These are phyloP conservation scores for Epichloe baconii DNA, from an alignment of 2,329 filamentous ascomycete genomes.

Conservation along the genomic window DNA sequence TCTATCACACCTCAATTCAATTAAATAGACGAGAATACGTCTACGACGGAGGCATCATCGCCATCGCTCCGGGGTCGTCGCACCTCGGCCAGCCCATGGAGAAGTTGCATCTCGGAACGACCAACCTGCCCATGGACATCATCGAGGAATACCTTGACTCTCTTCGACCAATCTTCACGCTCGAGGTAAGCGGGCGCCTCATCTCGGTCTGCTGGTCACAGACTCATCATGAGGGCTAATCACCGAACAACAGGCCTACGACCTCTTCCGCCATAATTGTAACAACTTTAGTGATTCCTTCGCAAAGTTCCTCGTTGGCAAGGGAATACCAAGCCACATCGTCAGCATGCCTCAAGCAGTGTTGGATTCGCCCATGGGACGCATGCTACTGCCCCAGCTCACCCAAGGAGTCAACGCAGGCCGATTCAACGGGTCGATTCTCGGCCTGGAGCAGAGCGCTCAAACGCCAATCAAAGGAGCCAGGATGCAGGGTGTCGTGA, in stretches of 20 bases:
- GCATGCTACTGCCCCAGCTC: slow-evolving; percentile 69
- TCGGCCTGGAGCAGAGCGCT: slow-evolving; percentile 34
- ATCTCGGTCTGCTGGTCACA: background rate
- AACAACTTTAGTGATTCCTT: slow-evolving; percentile 97
- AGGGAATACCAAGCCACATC: slow-evolving; percentile 80
- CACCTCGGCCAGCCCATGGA: slow-evolving; percentile 81
- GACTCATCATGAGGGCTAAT: background rate
- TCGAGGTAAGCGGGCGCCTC: slow-evolving; percentile 39
- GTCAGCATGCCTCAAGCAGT: slow-evolving; percentile 74
- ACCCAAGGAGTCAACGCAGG: slow-evolving; percentile 37
- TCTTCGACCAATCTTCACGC: slow-evolving; percentile 67
- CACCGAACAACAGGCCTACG: slow-evolving; percentile 57
- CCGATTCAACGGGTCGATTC: slow-evolving; percentile 36
- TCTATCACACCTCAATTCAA: slow-evolving; percentile 90
- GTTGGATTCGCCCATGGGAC: slow-evolving; percentile 73
- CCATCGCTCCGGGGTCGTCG: slow-evolving; percentile 65
- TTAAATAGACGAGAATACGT: slow-evolving; percentile 78
- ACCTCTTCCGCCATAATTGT: slow-evolving; percentile 84
- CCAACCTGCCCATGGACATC: slow-evolving; percentile 65
- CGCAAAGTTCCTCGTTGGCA: slow-evolving; percentile 75
- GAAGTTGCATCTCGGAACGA: slow-evolving; percentile 59
- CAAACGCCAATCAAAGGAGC: slow-evolving; percentile 9
- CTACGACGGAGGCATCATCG: slow-evolving; percentile 78
- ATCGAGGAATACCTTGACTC: slow-evolving; percentile 82
- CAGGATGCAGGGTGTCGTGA: slow-evolving; percentile 34